Evolutionary conservation across 768 basidiomycete genomes (phyloP).

Genomic region (Rhizopogon rudus): DNA sequence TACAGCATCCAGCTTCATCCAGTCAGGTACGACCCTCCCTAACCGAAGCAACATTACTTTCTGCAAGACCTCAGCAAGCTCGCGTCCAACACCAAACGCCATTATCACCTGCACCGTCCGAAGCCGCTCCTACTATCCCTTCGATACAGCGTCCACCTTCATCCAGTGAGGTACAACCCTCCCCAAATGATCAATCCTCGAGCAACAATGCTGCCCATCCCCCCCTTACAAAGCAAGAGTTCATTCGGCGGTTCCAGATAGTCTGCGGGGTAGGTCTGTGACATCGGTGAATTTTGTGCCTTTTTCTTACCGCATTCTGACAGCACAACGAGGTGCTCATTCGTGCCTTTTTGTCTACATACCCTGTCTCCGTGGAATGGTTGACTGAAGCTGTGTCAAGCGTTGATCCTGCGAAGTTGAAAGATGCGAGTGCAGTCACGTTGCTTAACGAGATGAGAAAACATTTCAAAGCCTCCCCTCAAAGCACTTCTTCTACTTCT

Average conservation of each 20-base stretch:
- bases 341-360: background rate
- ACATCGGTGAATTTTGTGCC: background rate
- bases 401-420: background rate
- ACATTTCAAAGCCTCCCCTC: no score
- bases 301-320: no score
- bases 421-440: background rate
- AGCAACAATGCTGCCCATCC: background rate
- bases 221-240: slow-evolving; percentile 9
- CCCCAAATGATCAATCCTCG: background rate
- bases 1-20: background rate
- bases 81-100: background rate
- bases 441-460: background rate
- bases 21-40: no score
- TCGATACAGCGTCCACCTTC: background rate
- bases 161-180: background rate
- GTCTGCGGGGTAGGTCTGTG: slow-evolving; percentile 15
- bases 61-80: background rate
- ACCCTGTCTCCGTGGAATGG: background rate
- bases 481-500: background rate
- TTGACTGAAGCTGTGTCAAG: background rate
- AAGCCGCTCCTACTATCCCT: background rate
- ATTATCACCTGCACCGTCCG: background rate
- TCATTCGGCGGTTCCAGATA: slow-evolving; percentile 16
- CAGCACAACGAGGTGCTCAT: background rate
- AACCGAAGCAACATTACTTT: background rate